Evolutionary conservation across 1,284 basidiomycete genomes (phyloP).

Genomic region (Pterulicium gracile): DNA sequence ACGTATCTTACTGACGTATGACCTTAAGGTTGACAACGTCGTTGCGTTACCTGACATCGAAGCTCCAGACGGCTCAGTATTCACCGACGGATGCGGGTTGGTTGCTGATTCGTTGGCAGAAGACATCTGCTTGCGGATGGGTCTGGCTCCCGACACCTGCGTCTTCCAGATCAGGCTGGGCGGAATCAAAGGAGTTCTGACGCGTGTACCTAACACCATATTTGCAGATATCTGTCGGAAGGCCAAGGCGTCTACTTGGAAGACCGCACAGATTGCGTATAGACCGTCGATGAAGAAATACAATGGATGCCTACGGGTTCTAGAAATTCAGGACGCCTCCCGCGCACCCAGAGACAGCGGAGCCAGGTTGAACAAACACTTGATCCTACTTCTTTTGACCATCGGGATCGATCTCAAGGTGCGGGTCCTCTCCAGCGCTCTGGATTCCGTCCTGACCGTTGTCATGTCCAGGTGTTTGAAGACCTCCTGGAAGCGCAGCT

Average conservation of each 20-base stretch:
- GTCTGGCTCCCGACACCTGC: conserved; percentile 11
- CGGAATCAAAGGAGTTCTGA: conserved; percentile 17
- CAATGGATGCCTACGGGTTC: conserved; percentile 10
- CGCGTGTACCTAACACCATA: conserved; percentile 11
- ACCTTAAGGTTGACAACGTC: conserved; percentile 10
- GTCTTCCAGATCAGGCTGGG: conserved; percentile 16
- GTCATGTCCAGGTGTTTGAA: conserved; percentile 12
- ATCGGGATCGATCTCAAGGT: conserved; percentile 10
- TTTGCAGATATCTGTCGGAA: conserved; percentile 12
- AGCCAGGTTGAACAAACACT: conserved; percentile 15
- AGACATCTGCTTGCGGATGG: conserved; percentile 8
- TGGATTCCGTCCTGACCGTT: too few species aligned
- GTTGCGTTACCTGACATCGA: conserved; percentile 10
- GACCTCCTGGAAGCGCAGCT: conserved; percentile 13
- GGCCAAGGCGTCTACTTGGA: neutral
- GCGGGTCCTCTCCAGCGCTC: too few species aligned
- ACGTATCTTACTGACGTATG: neutral
- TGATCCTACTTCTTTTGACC: conserved; percentile 15
- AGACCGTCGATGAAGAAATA: conserved; percentile 17
- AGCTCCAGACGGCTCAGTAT: conserved; percentile 13
- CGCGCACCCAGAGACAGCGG: conserved; percentile 5
- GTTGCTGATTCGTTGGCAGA: conserved; percentile 14
- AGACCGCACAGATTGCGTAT: conserved; percentile 12
- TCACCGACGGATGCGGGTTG: conserved; percentile 17
- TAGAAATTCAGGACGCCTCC: conserved; percentile 15